These are phyloP conservation scores for Paecilomyces niveus DNA, from an alignment of 2,329 filamentous ascomycete genomes.

Conservation along the genomic window DNA sequence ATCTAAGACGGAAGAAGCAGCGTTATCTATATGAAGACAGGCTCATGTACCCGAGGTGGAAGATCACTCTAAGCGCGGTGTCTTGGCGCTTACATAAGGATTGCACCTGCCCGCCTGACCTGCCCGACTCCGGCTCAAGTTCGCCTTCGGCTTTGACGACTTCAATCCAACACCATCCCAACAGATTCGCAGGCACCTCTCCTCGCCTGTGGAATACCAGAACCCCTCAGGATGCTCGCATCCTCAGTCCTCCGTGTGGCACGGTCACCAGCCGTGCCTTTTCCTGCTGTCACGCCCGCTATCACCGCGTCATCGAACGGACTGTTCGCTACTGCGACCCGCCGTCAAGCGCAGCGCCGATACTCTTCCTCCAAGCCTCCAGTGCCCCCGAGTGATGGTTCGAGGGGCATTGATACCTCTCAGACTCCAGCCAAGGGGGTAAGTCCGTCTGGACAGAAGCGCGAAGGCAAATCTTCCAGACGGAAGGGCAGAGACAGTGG, in stretches of 20 bases:
- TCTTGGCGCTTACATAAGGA: slow-evolving; percentile 1
- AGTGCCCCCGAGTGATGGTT: slow-evolving; percentile 39
- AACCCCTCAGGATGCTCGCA: slow-evolving; percentile 33
- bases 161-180: background rate
- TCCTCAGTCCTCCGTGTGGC: slow-evolving; percentile 40
- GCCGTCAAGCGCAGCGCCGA: slow-evolving; percentile 33
- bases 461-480: slow-evolving; percentile 25
- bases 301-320: slow-evolving; percentile 24
- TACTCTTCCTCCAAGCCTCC: slow-evolving; percentile 45
- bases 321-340: slow-evolving; percentile 21
- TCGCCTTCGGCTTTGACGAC: background rate
- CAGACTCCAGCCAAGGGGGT: slow-evolving; percentile 32
- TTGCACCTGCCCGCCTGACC: background rate
- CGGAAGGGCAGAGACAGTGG: slow-evolving; percentile 29
- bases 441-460: slow-evolving; percentile 28
- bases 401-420: slow-evolving; percentile 32
- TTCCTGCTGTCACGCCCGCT: slow-evolving; percentile 23
- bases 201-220: background rate
- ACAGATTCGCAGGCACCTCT: background rate
- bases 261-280: slow-evolving; percentile 27
- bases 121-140: slow-evolving; percentile 21
- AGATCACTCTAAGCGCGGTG: background rate
- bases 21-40: too few relatives aligned
- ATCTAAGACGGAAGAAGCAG: too few relatives aligned
- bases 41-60: background rate